Conservation (phyloP, 2,329 filamentous ascomycete genomes). For the Colletotrichum tabaci region DNA sequence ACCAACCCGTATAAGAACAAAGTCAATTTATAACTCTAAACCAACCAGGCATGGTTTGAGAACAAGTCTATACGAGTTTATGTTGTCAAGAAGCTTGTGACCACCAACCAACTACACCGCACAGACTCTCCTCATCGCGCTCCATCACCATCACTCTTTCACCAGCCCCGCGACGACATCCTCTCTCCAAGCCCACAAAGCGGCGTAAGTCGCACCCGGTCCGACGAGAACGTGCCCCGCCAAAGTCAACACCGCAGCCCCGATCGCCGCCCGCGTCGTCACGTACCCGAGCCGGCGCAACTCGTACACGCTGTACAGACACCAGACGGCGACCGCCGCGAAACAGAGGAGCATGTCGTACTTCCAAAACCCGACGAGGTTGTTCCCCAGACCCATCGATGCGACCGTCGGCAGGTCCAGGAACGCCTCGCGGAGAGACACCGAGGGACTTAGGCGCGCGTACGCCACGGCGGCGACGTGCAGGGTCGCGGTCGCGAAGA, state of each 20-base stretch:
- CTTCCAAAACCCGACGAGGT: conserved; percentile 17
- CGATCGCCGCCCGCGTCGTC: conserved; percentile 32
- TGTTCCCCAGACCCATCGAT: background rate
- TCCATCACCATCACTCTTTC: background rate
- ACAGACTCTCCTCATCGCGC: background rate
- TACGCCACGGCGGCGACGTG: conserved; percentile 17
- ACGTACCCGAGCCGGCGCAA: conserved; percentile 46
- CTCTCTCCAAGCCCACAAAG: conserved; percentile 47
- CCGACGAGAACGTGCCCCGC: conserved; percentile 42
- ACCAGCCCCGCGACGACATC: background rate
- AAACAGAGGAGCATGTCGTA: conserved; percentile 28
- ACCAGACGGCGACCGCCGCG: conserved; percentile 16
- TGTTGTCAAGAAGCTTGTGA: too few relatives aligned
- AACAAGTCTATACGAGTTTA: too few relatives aligned
- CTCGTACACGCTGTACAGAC: conserved; percentile 45
- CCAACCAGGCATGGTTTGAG: too few relatives aligned
- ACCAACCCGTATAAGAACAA: too few relatives aligned
- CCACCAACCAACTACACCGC: too few relatives aligned
- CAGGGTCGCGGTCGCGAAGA: conserved; percentile 10
- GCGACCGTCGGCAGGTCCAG: background rate
- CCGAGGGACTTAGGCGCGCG: background rate
- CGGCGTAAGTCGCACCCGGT: conserved; percentile 45
- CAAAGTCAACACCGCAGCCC: conserved; percentile 16
- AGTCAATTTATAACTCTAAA: too few relatives aligned
- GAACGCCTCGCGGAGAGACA: conserved; percentile 5